These are phyloP conservation scores for Geosmithia putterillii DNA, from an alignment of 2,329 filamentous ascomycete genomes.

Conservation along the genomic window DNA sequence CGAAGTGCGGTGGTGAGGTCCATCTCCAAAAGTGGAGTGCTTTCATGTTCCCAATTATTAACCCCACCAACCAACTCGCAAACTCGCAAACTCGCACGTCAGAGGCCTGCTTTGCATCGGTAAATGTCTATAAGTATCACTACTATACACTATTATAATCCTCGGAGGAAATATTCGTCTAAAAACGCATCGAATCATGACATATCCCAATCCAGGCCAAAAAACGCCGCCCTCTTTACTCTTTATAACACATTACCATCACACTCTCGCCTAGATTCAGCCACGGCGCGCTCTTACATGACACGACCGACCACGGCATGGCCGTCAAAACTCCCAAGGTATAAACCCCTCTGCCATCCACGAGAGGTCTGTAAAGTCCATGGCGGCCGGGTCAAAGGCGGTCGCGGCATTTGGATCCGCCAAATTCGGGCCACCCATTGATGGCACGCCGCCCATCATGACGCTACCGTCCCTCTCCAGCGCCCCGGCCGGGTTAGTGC, in stretches of 20 bases:
- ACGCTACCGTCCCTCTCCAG: background rate
- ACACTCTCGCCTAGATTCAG: too few species aligned
- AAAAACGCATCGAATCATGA: too few species aligned
- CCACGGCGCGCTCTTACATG: too few species aligned
- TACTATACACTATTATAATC: too few species aligned
- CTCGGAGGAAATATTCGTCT: too few species aligned
- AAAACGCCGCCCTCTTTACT: too few species aligned
- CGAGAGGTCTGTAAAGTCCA: conserved; percentile 19
- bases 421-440: background rate
- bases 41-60: background rate
- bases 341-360: conserved; percentile 26
- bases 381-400: conserved; percentile 4
- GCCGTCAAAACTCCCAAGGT: conserved; percentile 18
- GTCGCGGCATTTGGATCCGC: background rate
- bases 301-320: background rate
- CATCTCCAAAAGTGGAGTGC: background rate
- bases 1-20: background rate
- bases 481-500: background rate
- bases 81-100: too few species aligned
- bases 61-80: background rate
- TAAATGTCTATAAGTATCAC: too few species aligned
- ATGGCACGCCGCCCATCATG: background rate
- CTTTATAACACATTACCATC: too few species aligned
- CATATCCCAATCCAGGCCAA: too few species aligned
- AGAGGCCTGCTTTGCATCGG: too few species aligned